Percentiles rank a stretch among this genome's conserved stretches.
Conservation (phyloP, 2,329 filamentous ascomycete genomes). For the Botrytis tulipae region DNA sequence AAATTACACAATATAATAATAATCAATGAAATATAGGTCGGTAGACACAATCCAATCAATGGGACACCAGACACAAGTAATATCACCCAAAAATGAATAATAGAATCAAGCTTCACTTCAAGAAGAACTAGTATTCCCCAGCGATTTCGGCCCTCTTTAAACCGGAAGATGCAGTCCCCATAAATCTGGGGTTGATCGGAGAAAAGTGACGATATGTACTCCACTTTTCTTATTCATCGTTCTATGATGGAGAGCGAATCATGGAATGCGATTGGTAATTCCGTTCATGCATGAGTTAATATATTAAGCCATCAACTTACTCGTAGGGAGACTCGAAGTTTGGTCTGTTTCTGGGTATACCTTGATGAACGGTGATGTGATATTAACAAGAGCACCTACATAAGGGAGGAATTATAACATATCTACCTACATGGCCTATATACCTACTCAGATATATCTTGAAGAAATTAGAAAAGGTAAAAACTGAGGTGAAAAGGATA, state of each 20-base stretch:
- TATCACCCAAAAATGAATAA: not conserved
- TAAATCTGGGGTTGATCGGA: slow-evolving; percentile 12
- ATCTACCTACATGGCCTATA: too few relatives aligned
- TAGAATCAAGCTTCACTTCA: not conserved
- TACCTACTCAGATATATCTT: not conserved
- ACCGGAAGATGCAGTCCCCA: not conserved
- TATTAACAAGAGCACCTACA: not conserved
- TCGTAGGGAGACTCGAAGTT: not conserved
- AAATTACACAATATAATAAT: not conserved
- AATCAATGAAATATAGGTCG: not conserved
- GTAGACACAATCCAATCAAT: too few relatives aligned
- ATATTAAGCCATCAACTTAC: not conserved
- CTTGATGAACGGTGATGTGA: not conserved
- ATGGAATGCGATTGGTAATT: not conserved
- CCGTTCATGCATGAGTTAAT: not conserved
- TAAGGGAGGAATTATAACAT: too few relatives aligned
- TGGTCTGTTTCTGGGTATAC: not conserved
- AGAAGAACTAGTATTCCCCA: not conserved
- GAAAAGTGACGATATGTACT: not conserved
- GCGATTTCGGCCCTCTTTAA: slow-evolving; percentile 1
- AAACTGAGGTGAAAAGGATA: not conserved
- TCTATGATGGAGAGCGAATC: not conserved
- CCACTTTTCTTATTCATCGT: not conserved
- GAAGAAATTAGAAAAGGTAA: not conserved
- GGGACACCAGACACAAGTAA: too few relatives aligned